A percentile compares a stretch with the other conserved stretches of the same genome.
Conservation (phyloP, 2,329 filamentous ascomycete genomes). For the Talaromyces sp. region DNA sequence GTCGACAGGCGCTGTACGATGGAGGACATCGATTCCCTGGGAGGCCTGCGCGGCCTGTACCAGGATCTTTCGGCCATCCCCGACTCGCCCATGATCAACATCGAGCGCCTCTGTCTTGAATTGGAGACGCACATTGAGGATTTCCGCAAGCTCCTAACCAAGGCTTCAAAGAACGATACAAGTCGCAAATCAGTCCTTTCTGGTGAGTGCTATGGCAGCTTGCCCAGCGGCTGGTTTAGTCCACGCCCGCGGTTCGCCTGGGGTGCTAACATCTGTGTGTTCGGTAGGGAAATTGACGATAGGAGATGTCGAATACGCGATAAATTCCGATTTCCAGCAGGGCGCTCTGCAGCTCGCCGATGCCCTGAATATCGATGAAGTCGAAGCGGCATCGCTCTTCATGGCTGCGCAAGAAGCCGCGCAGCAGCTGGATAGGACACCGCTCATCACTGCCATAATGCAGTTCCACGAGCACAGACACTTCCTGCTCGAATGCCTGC, state of each 20-base stretch:
- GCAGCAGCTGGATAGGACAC: slow-evolving; percentile 63
- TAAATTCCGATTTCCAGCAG: slow-evolving; percentile 87
- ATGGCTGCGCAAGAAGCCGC: slow-evolving; percentile 68
- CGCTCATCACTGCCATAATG: slow-evolving; percentile 75
- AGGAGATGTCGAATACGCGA: slow-evolving; percentile 65
- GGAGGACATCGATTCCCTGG: slow-evolving; percentile 68
- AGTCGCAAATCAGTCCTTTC: slow-evolving; percentile 68
- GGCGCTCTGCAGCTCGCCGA: slow-evolving; percentile 76
- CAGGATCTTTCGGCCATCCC: slow-evolving; percentile 74
- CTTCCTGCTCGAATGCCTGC: slow-evolving; percentile 76
- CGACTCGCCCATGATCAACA: slow-evolving; percentile 63
- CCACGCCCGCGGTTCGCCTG: background rate
- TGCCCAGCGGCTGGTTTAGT: background rate
- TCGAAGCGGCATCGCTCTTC: slow-evolving; percentile 73
- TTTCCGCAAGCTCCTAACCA: slow-evolving; percentile 69
- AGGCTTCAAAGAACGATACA: slow-evolving; percentile 65
- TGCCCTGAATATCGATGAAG: slow-evolving; percentile 82
- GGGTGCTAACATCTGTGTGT: slow-evolving; percentile 8
- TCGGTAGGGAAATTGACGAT: slow-evolving; percentile 67
- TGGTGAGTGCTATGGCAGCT: slow-evolving; percentile 44
- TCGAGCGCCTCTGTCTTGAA: slow-evolving; percentile 62
- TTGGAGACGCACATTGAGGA: slow-evolving; percentile 63
- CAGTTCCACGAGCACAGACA: slow-evolving; percentile 82
- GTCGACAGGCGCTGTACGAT: slow-evolving; percentile 42
- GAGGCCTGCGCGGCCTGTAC: slow-evolving; percentile 76